Base-by-base conservation (phyloP, 1,284 basidiomycete species). In the Exobasidium rhododendri region DNA sequence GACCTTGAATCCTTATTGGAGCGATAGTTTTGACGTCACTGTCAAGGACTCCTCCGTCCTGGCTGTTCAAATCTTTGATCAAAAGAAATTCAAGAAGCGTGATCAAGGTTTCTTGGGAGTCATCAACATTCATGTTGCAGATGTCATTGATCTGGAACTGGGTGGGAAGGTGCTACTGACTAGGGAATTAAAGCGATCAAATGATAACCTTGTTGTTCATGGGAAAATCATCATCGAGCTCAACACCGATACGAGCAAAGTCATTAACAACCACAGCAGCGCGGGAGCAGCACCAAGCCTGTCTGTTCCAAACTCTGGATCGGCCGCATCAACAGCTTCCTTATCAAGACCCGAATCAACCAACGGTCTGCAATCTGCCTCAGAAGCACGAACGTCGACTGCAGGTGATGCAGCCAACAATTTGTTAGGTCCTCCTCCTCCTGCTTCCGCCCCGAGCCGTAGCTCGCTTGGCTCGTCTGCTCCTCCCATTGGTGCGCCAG, bases 101-200 rank as follows among this genome's bases (percentile, higher is more conserved):
- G 92, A 96, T 81, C 92, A 96, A 79, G 92, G 92, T 3, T 96
- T 96, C 81, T 83, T 97, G 52, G 92, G 92, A 58, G 92, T 94
- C 29, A 92, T 96, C 77, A 94, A 94, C 79, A 86, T 97, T 73
- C 86, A 87, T 68, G 90, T 96, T 64, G 86, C 88, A 68, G 90
- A 93, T 80, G 88, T 90, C n/a, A 83, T 96, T 56, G 92, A 94
- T 80, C 84, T 94, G 44, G 90, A 92, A 66, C 82, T 92, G 17
- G 92, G 90, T 58, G 90, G 90, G 14, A 91, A 94, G 81, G 91
- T 63, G 2, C 67, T 79, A 11, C 69, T 79, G 44, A 79, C 77
- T 50, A 71, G 77, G 51, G 78, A 79, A 57, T 69, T 79, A 45
- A 78, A 78, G 52, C 74, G 73, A 64, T 78, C 77, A 32, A 79